Evolutionary conservation across 2,329 filamentous ascomycete species (phyloP).

Genomic region (Tolypocladium inflatum): DNA sequence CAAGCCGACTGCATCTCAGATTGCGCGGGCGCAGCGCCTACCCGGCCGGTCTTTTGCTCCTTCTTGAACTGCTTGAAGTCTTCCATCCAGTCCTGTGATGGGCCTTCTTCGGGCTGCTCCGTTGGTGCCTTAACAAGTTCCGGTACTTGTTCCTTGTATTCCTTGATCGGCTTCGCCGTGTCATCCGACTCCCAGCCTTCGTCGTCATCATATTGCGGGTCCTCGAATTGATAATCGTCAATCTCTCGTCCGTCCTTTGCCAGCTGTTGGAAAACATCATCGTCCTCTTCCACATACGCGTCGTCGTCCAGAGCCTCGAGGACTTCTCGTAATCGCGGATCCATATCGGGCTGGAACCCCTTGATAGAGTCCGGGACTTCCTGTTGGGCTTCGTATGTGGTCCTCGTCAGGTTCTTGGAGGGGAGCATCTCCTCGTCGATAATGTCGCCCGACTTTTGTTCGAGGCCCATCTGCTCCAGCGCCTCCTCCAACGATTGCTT

Average conservation of each 20-base stretch:
- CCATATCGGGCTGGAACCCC: conserved; percentile 97
- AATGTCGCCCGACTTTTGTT: conserved; percentile 45
- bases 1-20: conserved; percentile 62
- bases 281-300: conserved; percentile 79
- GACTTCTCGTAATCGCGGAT: conserved; percentile 81
- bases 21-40: conserved; percentile 32
- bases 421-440: conserved; percentile 69
- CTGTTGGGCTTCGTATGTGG: conserved; percentile 87
- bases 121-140: conserved; percentile 35
- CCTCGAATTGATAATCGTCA: conserved; percentile 72
- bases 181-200: conserved; percentile 93
- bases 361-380: conserved; percentile 83
- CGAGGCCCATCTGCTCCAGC: conserved; percentile 51
- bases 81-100: conserved; percentile 75
- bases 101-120: conserved; percentile 48
- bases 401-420: conserved; percentile 66
- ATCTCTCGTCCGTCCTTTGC: conserved; percentile 63
- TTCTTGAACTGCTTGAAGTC: conserved; percentile 95
- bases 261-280: conserved; percentile 77
- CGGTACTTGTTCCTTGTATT: conserved; percentile 42
- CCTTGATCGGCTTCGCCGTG: conserved; percentile 67
- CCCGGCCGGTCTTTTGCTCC: conserved; percentile 47
- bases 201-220: conserved; percentile 49
- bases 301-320: conserved; percentile 93
- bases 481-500: conserved; percentile 79